Conservation (phyloP, 2,329 filamentous ascomycete genomes). For the Meredithiella fracta region DNA sequence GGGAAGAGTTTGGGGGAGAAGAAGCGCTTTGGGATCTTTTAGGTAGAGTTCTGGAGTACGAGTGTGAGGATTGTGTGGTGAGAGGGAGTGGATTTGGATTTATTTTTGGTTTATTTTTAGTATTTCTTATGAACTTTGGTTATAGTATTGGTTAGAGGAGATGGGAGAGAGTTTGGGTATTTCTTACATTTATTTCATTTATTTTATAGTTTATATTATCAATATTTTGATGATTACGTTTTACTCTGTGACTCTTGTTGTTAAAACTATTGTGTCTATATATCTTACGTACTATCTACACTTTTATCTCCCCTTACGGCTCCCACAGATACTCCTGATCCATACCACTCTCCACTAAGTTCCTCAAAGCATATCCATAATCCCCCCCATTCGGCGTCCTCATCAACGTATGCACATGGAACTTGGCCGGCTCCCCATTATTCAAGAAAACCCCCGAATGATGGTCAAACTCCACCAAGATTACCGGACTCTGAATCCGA, state of each 20-base stretch:
- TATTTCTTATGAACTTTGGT: too few relatives aligned
- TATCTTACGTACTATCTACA: background rate
- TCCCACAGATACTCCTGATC: constrained; percentile 29
- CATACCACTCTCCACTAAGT: constrained; percentile 21
- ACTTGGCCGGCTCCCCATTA: constrained; percentile 58
- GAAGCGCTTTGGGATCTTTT: constrained; percentile 10
- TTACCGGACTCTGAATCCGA: constrained; percentile 57
- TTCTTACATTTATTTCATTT: background rate
- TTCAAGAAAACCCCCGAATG: constrained; percentile 63
- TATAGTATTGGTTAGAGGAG: too few relatives aligned
- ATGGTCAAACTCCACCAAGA: constrained; percentile 63
- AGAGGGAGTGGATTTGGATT: background rate
- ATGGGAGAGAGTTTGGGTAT: too few relatives aligned
- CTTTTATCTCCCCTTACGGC: background rate
- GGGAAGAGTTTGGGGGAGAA: constrained; percentile 3
- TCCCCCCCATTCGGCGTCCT: constrained; percentile 60
- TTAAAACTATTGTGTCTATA: background rate
- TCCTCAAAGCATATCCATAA: constrained; percentile 44
- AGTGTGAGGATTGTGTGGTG: background rate
- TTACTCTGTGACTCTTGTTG: too few relatives aligned
- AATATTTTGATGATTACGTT: too few relatives aligned
- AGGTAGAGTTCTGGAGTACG: background rate
- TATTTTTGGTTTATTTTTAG: constrained; percentile 1
- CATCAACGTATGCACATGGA: constrained; percentile 62
- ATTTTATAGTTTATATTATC: background rate